Conservation (phyloP, 2,329 filamentous ascomycete genomes). For the Cercospora beticola region DNA sequence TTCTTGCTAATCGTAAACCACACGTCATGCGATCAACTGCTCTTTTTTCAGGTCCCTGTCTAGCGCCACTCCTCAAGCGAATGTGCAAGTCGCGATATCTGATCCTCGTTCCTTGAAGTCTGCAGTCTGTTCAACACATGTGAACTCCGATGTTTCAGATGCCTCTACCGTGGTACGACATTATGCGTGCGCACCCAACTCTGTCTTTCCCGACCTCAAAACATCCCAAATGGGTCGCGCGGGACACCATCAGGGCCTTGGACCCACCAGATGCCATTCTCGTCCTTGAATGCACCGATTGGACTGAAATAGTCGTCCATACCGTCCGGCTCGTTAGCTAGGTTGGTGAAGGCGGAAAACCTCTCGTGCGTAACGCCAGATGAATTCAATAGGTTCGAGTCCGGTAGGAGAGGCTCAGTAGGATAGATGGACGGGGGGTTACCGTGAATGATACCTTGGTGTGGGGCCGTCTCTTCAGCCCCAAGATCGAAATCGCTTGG, state of each 20-base stretch:
- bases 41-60: neutral
- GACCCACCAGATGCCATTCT: neutral
- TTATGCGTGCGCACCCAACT: no score
- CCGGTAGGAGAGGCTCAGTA: no score
- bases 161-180: no score
- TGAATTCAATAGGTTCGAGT: neutral
- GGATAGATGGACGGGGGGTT: neutral
- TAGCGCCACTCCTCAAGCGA: neutral
- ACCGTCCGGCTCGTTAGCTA: neutral
- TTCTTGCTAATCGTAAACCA: no score
- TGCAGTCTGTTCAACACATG: no score
- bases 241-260: neutral
- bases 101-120: no score
- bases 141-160: no score
- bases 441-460: neutral
- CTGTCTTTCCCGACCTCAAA: no score
- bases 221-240: neutral
- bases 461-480: neutral
- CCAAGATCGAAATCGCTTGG: neutral
- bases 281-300: neutral
- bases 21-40: no score
- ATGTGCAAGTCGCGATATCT: no score
- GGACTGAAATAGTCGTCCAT: neutral
- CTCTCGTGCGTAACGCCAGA: neutral
- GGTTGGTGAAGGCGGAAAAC: neutral